Percentiles rank a stretch among this genome's conserved stretches.
These are phyloP conservation scores for Exophiala phaeomuriformis DNA, from an alignment of 2,329 filamentous ascomycete genomes.

Conservation along the genomic window DNA sequence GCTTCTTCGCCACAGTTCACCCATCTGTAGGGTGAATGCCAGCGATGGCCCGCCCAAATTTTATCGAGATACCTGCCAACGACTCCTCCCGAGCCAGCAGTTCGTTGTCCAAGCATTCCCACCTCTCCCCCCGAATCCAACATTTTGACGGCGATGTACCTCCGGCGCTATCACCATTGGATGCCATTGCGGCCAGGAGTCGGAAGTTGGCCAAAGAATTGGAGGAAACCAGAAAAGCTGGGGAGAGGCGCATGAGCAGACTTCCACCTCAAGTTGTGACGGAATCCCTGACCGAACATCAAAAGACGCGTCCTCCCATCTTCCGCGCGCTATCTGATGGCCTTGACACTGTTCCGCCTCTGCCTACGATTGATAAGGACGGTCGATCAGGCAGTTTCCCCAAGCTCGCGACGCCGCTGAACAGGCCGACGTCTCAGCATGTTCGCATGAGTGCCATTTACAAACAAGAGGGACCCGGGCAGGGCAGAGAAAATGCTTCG, in stretches of 20 bases:
- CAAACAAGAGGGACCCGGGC: conserved; percentile 19
- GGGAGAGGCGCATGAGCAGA: conserved; percentile 73
- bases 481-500: not conserved
- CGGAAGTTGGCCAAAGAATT: conserved; percentile 80
- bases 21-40: not conserved
- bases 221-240: conserved; percentile 62
- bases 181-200: conserved; percentile 90
- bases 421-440: conserved; percentile 65
- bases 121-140: conserved; percentile 62
- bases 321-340: conserved; percentile 67
- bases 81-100: conserved; percentile 14
- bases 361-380: conserved; percentile 40
- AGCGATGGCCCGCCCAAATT: conserved; percentile 41
- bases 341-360: conserved; percentile 32
- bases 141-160: conserved; percentile 74
- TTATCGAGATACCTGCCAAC: conserved; percentile 49
- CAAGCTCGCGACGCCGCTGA: conserved; percentile 39
- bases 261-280: conserved; percentile 75
- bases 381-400: conserved; percentile 28
- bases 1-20: not conserved
- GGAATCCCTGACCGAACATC: conserved; percentile 69
- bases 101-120: conserved; percentile 43
- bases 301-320: conserved; percentile 57
- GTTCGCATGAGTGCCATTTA: conserved; percentile 62
- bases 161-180: conserved; percentile 84